These are phyloP conservation scores for Aspergillus kassunensis DNA, from an alignment of 495 filamentous ascomycete species.

Conservation along the genomic window DNA sequence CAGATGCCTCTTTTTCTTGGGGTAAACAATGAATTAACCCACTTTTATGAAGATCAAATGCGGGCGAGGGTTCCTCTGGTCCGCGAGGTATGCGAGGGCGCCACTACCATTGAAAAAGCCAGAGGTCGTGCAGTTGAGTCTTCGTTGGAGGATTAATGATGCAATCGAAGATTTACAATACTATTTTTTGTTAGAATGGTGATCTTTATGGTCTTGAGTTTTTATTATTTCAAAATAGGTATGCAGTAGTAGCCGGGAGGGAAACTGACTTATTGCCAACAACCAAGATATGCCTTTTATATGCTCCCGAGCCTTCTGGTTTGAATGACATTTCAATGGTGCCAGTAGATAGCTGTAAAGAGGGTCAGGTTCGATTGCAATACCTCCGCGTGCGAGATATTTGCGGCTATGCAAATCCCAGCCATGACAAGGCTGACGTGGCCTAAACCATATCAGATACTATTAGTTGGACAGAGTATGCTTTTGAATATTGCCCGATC, in stretches of 20 bases:
- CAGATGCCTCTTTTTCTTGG: background rate
- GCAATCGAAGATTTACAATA: background rate
- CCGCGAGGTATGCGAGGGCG: background rate
- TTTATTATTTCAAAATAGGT: too few species aligned
- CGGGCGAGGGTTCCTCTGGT: background rate
- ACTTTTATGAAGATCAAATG: background rate
- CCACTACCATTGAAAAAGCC: background rate
- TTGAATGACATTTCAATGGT: background rate
- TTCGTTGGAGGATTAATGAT: background rate
- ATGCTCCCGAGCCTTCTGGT: background rate
- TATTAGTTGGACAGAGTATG: too few species aligned
- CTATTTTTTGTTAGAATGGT: too few species aligned
- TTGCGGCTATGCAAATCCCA: too few species aligned
- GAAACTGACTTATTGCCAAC: background rate
- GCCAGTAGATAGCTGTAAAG: too few species aligned
- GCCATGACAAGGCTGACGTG: too few species aligned
- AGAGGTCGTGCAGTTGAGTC: background rate
- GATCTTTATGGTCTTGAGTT: too few species aligned
- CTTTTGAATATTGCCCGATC: too few species aligned
- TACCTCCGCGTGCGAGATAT: too few species aligned
- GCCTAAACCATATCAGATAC: too few species aligned
- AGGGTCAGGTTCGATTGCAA: too few species aligned
- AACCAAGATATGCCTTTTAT: background rate
- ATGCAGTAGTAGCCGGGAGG: too few species aligned
- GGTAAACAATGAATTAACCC: background rate